Conservation (phyloP, 83 land plant species). For the Thuja plicata region DNA sequence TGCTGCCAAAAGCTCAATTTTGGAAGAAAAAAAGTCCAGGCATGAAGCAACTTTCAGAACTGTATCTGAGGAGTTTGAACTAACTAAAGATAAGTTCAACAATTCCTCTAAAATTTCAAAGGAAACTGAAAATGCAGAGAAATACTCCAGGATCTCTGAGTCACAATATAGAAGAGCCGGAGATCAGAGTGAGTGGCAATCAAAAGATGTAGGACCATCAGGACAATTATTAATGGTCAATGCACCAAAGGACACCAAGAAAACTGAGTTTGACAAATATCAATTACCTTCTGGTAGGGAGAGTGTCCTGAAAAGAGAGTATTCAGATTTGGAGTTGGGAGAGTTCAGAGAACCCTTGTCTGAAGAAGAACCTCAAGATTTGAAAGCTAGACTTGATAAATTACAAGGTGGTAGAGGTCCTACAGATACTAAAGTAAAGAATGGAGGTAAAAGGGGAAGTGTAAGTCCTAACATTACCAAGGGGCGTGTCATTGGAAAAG, state of each 20-base stretch:
- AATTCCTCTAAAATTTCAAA: slow-evolving; percentile 15
- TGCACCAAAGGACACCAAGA: slow-evolving; percentile 21
- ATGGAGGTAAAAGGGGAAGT: slow-evolving; percentile 15
- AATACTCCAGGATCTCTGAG: slow-evolving; percentile 19
- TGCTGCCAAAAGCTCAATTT: slow-evolving; percentile 9
- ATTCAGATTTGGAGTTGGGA: slow-evolving; percentile 70
- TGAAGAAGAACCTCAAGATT: slow-evolving; percentile 25
- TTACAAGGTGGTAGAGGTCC: neutral
- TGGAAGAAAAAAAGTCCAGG: slow-evolving; percentile 6
- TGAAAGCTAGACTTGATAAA: slow-evolving; percentile 33
- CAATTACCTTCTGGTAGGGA: slow-evolving; percentile 28
- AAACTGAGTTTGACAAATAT: slow-evolving; percentile 18
- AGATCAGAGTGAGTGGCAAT: slow-evolving; percentile 24
- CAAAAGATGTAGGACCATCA: slow-evolving; percentile 18
- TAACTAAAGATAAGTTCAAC: slow-evolving; percentile 17
- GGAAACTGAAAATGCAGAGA: slow-evolving; percentile 29
- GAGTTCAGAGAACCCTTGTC: slow-evolving; percentile 42
- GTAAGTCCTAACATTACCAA: slow-evolving; percentile 22
- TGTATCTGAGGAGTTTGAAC: slow-evolving; percentile 15
- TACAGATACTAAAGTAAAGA: neutral
- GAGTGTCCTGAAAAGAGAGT: slow-evolving; percentile 41
- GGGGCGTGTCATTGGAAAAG: slow-evolving; percentile 24
- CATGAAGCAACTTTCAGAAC: slow-evolving; percentile 13
- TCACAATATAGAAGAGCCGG: slow-evolving; percentile 18
- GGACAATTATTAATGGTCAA: slow-evolving; percentile 3